Base-by-base conservation (phyloP, 345 rosid genomes). In the Ceriops zippeliana region DNA sequence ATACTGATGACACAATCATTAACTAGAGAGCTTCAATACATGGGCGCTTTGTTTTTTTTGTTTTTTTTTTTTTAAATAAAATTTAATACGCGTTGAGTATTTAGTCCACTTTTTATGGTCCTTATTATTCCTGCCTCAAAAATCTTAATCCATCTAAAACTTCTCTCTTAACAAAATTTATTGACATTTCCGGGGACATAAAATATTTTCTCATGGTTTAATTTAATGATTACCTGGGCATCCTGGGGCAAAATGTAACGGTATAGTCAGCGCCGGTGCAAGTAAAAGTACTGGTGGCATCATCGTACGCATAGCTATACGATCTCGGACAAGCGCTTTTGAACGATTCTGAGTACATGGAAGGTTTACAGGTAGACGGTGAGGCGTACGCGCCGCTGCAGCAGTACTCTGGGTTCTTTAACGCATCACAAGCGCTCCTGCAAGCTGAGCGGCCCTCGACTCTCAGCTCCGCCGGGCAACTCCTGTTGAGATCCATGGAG, bases 301-400 rank as follows among this genome's bases (percentile, higher is more conserved):
- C 78, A 17, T 75, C 78, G 38, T 49, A 75, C 1, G 78, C 78
- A 30, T 75, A 75, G 53, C 73, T 69, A 32, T 75, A 75, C 1
- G 78, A 69, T 24, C 22, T 69, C 38, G 78, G 78, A 52, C 78
- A 75, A 27, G 73, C 73, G 35, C 70, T 69, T 22, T 75, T 75
- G 65, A 75, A 75, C 61, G 64, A n/a, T 34, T 75, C 62, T 2
- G 78, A 69, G 35, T 75, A 75, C 70, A 15, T 58, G 19, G 73
- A 63, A 4, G 78, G 78, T 16, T 69, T 75, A 38, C 78, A 75
- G 2, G 61, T 21, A 4, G 74, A 27, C 10, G 78, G 78, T 35
- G 78, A 53, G 47, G 17, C 60, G 35, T 63, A 75, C 49, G 46
- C 73, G 34, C 78, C 78, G 6, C 73, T 75, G 35, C 78, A 75